These are phyloP conservation scores for Malus hybrid DNA, from an alignment of 331 rosid species.

Conservation along the genomic window DNA sequence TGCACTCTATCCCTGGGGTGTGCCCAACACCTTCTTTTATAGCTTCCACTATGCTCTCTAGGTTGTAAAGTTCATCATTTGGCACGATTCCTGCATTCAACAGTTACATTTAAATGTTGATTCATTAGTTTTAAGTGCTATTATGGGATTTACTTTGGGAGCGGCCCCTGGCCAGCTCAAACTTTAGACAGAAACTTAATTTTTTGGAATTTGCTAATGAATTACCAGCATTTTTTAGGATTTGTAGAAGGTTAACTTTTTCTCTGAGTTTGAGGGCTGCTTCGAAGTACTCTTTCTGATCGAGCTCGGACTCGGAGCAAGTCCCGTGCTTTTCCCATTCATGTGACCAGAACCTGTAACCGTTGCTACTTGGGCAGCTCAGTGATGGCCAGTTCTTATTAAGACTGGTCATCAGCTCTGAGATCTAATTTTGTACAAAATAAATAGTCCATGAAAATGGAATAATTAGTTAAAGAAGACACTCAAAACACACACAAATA, in stretches of 20 bases:
- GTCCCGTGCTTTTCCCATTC: conserved; percentile 96
- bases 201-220: neutral
- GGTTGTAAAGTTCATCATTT: conserved; percentile 44
- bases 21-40: conserved; percentile 44
- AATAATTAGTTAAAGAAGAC: too few species aligned
- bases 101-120: neutral
- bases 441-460: too few species aligned
- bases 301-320: conserved; percentile 57
- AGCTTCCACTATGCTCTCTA: conserved; percentile 26
- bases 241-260: conserved; percentile 44
- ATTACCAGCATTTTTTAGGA: conserved; percentile 51
- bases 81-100: conserved; percentile 44
- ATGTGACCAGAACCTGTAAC: conserved; percentile 64
- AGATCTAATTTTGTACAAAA: conserved; percentile 25
- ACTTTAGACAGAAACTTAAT: too few species aligned
- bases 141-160: too few species aligned
- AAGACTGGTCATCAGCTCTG: conserved; percentile 36
- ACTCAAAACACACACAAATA: too few species aligned
- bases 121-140: neutral
- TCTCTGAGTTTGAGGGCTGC: conserved; percentile 52
- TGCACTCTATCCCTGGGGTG: conserved; percentile 55
- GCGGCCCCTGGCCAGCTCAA: too few species aligned
- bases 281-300: conserved; percentile 55
- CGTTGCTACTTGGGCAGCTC: conserved; percentile 81
- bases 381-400: conserved; percentile 66